Evolutionary conservation across 345 rosid species (phyloP).

Genomic region (Acer saccharum): DNA sequence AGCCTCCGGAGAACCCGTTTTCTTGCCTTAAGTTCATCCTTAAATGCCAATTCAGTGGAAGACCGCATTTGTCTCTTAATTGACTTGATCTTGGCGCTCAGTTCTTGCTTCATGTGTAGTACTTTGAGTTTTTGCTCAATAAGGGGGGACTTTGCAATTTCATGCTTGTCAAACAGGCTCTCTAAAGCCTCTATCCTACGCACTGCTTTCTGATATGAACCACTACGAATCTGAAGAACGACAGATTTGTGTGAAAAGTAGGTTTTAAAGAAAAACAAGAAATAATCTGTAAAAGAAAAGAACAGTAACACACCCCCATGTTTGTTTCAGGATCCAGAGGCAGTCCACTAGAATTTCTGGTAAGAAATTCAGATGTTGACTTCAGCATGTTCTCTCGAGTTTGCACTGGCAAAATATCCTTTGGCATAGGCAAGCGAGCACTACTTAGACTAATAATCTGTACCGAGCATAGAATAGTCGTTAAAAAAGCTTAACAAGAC

Average conservation of each 20-base stretch:
- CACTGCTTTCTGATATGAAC: slow-evolving; percentile 74
- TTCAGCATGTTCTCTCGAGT: slow-evolving; percentile 92
- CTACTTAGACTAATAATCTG: slow-evolving; percentile 82
- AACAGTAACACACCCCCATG: slow-evolving; percentile 59
- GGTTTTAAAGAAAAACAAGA: slow-evolving; percentile 5
- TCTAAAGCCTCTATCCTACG: slow-evolving; percentile 88
- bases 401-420: slow-evolving; percentile 82
- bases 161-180: slow-evolving; percentile 81
- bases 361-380: slow-evolving; percentile 74
- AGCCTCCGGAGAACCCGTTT: slow-evolving; percentile 94
- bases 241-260: background rate
- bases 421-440: slow-evolving; percentile 71
- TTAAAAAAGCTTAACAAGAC: background rate
- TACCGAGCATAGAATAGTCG: slow-evolving; percentile 26
- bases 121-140: slow-evolving; percentile 78
- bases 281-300: slow-evolving; percentile 2
- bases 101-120: slow-evolving; percentile 73
- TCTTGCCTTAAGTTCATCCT: slow-evolving; percentile 97
- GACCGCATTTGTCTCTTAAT: slow-evolving; percentile 74
- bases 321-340: slow-evolving; percentile 88
- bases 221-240: slow-evolving; percentile 63
- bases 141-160: slow-evolving; percentile 86
- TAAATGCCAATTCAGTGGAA: slow-evolving; percentile 83
- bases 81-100: slow-evolving; percentile 75
- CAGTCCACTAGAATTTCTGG: slow-evolving; percentile 72